Conservation (phyloP, 2,329 filamentous ascomycete genomes). For the Aureobasidium sp. region DNA sequence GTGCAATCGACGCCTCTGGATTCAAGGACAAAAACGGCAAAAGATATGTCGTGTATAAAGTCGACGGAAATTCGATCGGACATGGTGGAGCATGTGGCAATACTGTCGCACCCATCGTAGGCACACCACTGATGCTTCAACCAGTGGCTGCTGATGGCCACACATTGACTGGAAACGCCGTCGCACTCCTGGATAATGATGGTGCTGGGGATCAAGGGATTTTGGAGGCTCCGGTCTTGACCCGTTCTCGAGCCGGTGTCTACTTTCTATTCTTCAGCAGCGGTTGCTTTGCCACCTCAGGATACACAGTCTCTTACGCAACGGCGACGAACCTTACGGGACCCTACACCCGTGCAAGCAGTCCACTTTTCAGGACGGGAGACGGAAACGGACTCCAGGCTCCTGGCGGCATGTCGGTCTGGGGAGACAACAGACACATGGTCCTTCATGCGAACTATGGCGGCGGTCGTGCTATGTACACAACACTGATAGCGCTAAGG, state of each 20-base stretch:
- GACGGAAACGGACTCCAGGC: conserved; percentile 22
- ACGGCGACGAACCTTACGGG: conserved; percentile 21
- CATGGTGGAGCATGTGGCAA: conserved; percentile 25
- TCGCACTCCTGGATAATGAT: conserved; percentile 25
- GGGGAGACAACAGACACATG: conserved; percentile 24
- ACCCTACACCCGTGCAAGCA: conserved; percentile 20
- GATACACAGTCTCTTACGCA: conserved; percentile 27
- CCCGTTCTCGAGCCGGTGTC: conserved; percentile 21
- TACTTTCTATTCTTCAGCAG: conserved; percentile 26
- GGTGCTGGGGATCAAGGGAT: conserved; percentile 27
- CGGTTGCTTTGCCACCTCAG: conserved; percentile 21
- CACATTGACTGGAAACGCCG: conserved; percentile 24
- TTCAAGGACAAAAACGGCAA: conserved; percentile 23
- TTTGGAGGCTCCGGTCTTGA: conserved; percentile 28
- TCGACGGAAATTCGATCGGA: conserved; percentile 26
- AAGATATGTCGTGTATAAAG: conserved; percentile 27
- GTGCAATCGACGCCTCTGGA: conserved; percentile 26
- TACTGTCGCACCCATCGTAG: conserved; percentile 24
- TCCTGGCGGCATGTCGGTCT: conserved; percentile 28
- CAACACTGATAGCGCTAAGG: conserved; percentile 12
- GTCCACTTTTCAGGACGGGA: conserved; percentile 24
- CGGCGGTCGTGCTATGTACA: conserved; percentile 17
- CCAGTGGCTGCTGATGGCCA: conserved; percentile 26
- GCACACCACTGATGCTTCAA: conserved; percentile 29
- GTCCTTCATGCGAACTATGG: conserved; percentile 28